These are phyloP conservation scores for Zygoascus hellenicus DNA, from an alignment of 1,139 yeast species.

Conservation along the genomic window DNA sequence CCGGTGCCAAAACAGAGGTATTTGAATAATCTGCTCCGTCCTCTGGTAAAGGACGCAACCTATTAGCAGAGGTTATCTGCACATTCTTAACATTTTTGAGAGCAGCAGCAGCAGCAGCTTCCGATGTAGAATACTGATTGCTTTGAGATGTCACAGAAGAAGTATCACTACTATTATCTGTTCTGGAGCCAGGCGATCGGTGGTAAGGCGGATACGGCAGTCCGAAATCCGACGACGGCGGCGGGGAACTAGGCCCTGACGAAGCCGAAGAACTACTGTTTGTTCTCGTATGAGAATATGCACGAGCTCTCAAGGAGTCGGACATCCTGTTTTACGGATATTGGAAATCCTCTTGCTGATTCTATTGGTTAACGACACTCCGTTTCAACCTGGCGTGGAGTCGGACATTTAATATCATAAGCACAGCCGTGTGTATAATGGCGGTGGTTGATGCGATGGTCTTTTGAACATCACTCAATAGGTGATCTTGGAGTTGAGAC, in stretches of 20 bases:
- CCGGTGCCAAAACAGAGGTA: not conserved
- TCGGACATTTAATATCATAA: too few species aligned
- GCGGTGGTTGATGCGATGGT: too few species aligned
- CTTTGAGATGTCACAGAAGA: slow-evolving; percentile 2
- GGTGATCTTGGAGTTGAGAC: too few species aligned
- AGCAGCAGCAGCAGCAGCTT: slow-evolving; percentile 22
- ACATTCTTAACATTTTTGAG: slow-evolving; percentile 15
- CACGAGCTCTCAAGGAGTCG: slow-evolving; percentile 14
- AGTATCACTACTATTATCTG: slow-evolving; percentile 10
- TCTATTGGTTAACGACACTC: too few species aligned
- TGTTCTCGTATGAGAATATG: slow-evolving; percentile 27
- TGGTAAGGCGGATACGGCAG: not conserved
- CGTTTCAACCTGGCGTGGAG: too few species aligned
- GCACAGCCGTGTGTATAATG: too few species aligned
- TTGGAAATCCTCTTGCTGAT: too few species aligned
- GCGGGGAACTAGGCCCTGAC: slow-evolving; percentile 19
- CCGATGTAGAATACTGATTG: slow-evolving; percentile 18
- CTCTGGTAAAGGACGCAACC: slow-evolving; percentile 9
- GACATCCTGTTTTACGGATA: not conserved
- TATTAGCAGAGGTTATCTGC: slow-evolving; percentile 14
- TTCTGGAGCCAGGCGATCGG: not conserved
- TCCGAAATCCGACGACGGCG: slow-evolving; percentile 7
- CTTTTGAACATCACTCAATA: too few species aligned
- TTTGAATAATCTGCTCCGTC: slow-evolving; percentile 1
- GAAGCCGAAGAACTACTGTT: slow-evolving; percentile 30